Conservation (phyloP, 441 rosid species). For the Codiaeum variegatum region DNA sequence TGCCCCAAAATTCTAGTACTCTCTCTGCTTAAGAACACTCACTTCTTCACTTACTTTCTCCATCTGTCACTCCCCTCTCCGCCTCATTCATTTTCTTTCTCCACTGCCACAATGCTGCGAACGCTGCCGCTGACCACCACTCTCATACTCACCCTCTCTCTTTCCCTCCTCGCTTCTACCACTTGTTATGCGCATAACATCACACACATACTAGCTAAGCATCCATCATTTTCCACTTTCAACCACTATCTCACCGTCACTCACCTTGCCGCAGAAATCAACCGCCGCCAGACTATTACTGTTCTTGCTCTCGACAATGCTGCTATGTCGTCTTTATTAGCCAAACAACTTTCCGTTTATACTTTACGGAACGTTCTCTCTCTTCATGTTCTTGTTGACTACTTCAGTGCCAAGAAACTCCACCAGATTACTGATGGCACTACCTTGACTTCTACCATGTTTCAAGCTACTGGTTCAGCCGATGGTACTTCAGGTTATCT, state of each 20-base stretch:
- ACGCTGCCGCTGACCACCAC: constrained; percentile 15
- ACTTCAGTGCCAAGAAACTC: constrained; percentile 84
- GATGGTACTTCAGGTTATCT: constrained; percentile 79
- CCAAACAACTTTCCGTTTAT: constrained; percentile 58
- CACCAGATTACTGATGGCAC: constrained; percentile 80
- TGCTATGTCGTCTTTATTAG: constrained; percentile 61
- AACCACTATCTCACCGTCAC: constrained; percentile 85
- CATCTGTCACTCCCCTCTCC: background rate
- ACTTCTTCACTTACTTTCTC: background rate
- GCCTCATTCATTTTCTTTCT: background rate
- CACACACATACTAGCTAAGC: constrained; percentile 62
- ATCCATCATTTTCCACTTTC: constrained; percentile 83
- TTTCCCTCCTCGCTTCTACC: constrained; percentile 32
- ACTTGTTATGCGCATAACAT: constrained; percentile 58
- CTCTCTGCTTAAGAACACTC: background rate
- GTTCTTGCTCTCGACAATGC: constrained; percentile 79
- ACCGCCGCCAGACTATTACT: constrained; percentile 85
- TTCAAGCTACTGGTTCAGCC: constrained; percentile 84
- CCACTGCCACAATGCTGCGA: constrained; percentile 28
- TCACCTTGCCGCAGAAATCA: constrained; percentile 83
- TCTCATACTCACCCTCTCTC: constrained; percentile 21
- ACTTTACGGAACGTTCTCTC: constrained; percentile 78
- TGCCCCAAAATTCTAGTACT: background rate
- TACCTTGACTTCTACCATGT: constrained; percentile 76
- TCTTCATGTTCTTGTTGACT: constrained; percentile 82